Conservation (phyloP, 2,329 filamentous ascomycete genomes). For the Alternaria triticina region DNA sequence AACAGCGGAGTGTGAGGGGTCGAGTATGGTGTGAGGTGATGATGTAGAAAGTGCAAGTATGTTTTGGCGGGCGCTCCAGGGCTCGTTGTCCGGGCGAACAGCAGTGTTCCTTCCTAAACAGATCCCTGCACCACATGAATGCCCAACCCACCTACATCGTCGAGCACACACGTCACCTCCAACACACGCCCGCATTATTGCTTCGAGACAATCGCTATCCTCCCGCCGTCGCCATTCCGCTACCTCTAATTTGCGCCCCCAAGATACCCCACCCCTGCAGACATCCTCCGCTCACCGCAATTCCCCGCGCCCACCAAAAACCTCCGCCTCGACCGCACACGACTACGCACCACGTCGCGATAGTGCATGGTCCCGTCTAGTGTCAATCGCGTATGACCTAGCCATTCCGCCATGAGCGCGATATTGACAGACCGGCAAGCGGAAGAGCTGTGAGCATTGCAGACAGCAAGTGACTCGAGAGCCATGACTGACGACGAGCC, state of each 20-base stretch:
- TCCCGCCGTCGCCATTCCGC: not conserved
- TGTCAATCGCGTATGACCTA: slow-evolving; percentile 27
- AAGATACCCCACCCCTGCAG: slow-evolving; percentile 6
- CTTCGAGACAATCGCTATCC: slow-evolving; percentile 10
- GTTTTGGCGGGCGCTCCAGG: slow-evolving; percentile 2
- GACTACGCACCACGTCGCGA: slow-evolving; percentile 5
- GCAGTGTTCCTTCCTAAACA: slow-evolving; percentile 9
- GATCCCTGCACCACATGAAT: slow-evolving; percentile 11
- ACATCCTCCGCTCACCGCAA: slow-evolving; percentile 27
- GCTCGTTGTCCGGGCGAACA: slow-evolving; percentile 10
- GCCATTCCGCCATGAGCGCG: slow-evolving; percentile 67
- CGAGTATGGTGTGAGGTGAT: not conserved
- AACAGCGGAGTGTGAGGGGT: slow-evolving; percentile 1
- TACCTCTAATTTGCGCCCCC: slow-evolving; percentile 2
- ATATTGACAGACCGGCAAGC: slow-evolving; percentile 81
- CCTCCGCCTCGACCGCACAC: slow-evolving; percentile 9
- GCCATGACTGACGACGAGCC: slow-evolving; percentile 21
- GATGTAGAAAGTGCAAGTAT: slow-evolving; percentile 9
- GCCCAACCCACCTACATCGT: slow-evolving; percentile 1
- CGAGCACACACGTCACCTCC: not conserved
- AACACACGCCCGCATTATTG: not conserved
- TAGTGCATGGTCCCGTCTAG: slow-evolving; percentile 41
- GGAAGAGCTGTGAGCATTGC: slow-evolving; percentile 77
- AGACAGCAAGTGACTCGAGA: not conserved
- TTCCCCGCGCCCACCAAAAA: slow-evolving; percentile 27